Conservation (phyloP, 202 grass and related monocot genomes). For the Zizania palustris region DNA sequence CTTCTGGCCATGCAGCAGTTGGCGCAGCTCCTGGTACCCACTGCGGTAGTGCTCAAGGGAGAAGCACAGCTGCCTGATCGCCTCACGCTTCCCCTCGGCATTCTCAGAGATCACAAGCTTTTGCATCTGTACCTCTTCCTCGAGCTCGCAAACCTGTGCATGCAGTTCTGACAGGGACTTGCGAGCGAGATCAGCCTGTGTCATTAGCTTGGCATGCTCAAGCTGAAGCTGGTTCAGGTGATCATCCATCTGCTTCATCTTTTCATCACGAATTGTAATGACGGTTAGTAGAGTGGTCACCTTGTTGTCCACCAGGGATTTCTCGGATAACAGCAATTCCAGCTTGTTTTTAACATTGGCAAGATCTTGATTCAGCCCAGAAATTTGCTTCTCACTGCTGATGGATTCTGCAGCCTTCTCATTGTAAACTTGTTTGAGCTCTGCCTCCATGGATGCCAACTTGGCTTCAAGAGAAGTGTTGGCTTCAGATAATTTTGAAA, state of each 20-base stretch:
- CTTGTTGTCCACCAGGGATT: constrained; percentile 42
- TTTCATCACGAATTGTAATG: constrained; percentile 53
- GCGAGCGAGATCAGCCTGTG: constrained; percentile 26
- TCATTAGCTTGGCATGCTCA: constrained; percentile 63
- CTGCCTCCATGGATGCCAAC: constrained; percentile 42
- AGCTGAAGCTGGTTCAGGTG: constrained; percentile 64
- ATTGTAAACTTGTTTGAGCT: constrained; percentile 50
- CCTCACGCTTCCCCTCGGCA: constrained; percentile 82
- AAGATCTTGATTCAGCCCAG: constrained; percentile 58
- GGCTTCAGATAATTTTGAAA: constrained; percentile 52
- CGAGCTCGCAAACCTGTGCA: constrained; percentile 53
- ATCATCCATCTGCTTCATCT: constrained; percentile 49
- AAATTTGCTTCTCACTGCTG: constrained; percentile 49
- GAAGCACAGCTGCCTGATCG: constrained; percentile 92
- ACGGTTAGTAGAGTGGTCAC: constrained; percentile 44
- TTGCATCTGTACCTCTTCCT: constrained; percentile 70
- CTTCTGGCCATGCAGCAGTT: constrained; percentile 71
- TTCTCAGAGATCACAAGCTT: constrained; percentile 61
- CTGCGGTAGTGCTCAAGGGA: constrained; percentile 89
- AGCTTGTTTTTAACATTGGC: constrained; percentile 48
- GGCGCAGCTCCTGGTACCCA: constrained; percentile 65
- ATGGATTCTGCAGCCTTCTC: constrained; percentile 49
- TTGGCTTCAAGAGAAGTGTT: constrained; percentile 59
- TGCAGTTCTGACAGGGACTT: constrained; percentile 41
- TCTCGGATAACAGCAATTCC: constrained; percentile 49